Percentiles rank a stretch among this genome's conserved stretches.
Conservation (phyloP, 495 filamentous ascomycete species). For the Friedmanniomyces endolithicus region DNA sequence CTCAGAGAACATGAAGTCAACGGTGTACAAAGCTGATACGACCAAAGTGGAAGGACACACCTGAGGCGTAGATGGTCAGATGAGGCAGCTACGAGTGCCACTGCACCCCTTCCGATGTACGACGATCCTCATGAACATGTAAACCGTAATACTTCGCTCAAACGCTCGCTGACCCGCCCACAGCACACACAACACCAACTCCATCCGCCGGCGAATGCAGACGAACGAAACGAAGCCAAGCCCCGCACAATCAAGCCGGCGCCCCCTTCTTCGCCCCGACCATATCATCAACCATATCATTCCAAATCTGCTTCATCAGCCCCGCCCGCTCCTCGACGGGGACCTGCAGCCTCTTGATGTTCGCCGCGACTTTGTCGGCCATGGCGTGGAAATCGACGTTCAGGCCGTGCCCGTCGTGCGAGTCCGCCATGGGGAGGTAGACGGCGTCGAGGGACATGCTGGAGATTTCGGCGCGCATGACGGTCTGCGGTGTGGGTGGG, state of each 20-base stretch:
- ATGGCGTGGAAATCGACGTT: constrained; percentile 48
- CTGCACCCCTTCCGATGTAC: too few species aligned
- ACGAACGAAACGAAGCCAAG: too few species aligned
- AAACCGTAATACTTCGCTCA: too few species aligned
- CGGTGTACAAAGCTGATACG: too few species aligned
- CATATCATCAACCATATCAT: constrained; percentile 48
- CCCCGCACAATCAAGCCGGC: neutral
- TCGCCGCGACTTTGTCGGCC: constrained; percentile 37
- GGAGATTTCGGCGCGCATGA: constrained; percentile 47
- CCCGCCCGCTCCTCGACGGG: constrained; percentile 29
- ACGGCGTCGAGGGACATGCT: constrained; percentile 41
- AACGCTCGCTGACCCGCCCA: too few species aligned
- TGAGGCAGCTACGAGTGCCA: too few species aligned
- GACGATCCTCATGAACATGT: too few species aligned
- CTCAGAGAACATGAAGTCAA: too few species aligned
- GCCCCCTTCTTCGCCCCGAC: constrained; percentile 28
- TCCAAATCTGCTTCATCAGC: constrained; percentile 39
- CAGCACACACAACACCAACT: neutral
- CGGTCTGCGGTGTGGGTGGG: too few species aligned
- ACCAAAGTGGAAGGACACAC: too few species aligned
- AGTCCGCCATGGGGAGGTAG: constrained; percentile 45
- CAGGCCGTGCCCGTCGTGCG: constrained; percentile 44
- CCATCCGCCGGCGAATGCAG: neutral
- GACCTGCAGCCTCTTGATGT: constrained; percentile 21
- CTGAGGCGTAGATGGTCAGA: too few species aligned